Conservation (phyloP, 2,329 filamentous ascomycete genomes). For the Talaromyces albobiverticillius region DNA sequence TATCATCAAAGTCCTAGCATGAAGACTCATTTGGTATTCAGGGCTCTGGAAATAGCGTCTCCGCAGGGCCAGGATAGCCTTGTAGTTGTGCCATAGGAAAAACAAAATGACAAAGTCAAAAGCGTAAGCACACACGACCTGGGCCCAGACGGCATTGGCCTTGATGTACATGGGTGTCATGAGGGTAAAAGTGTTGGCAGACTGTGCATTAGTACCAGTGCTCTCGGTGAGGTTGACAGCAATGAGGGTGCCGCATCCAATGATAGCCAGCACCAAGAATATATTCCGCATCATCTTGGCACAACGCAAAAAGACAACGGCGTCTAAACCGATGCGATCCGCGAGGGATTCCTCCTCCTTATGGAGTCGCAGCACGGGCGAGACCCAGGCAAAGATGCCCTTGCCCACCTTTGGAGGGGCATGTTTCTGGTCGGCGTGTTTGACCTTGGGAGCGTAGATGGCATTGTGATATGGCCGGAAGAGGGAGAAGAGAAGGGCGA, state of each 20-base stretch:
- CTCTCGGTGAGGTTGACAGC: slow-evolving; percentile 69
- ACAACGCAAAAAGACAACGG: slow-evolving; percentile 84
- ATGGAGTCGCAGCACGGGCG: slow-evolving; percentile 71
- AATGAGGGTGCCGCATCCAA: slow-evolving; percentile 75
- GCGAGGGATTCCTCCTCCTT: slow-evolving; percentile 69
- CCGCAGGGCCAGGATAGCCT: slow-evolving; percentile 66
- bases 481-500: slow-evolving; percentile 80
- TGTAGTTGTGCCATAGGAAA: slow-evolving; percentile 91
- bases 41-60: slow-evolving; percentile 77
- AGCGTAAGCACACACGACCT: slow-evolving; percentile 58
- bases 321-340: slow-evolving; percentile 84
- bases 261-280: slow-evolving; percentile 67
- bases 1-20: slow-evolving; percentile 67
- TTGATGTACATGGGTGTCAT: slow-evolving; percentile 54
- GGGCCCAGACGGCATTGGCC: slow-evolving; percentile 54
- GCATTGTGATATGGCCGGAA: slow-evolving; percentile 86
- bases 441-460: slow-evolving; percentile 91
- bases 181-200: slow-evolving; percentile 32
- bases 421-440: slow-evolving; percentile 87
- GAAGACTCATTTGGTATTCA: slow-evolving; percentile 84
- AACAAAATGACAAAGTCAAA: slow-evolving; percentile 73
- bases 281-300: slow-evolving; percentile 89
- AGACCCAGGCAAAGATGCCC: slow-evolving; percentile 83
- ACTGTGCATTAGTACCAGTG: slow-evolving; percentile 26
- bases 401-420: slow-evolving; percentile 82